Percentiles rank a stretch among this genome's conserved stretches.
These are phyloP conservation scores for Fusarium chuoi DNA, from an alignment of 2,329 filamentous ascomycete species.

Conservation along the genomic window DNA sequence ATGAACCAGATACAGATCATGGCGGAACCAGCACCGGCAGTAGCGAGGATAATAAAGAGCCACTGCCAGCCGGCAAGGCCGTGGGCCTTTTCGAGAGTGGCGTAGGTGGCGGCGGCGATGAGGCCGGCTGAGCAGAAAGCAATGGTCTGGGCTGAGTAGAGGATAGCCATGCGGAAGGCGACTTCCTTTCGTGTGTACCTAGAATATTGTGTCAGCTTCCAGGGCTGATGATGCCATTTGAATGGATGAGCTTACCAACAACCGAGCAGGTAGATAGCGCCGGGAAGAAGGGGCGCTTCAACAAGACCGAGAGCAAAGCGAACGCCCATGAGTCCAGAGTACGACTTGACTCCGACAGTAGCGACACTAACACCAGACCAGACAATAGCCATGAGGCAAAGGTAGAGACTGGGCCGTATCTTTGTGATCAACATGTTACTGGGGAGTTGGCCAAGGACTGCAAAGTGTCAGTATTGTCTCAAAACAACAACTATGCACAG, in stretches of 20 bases:
- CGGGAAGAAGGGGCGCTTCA: constrained; percentile 7
- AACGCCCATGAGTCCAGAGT: constrained; percentile 15
- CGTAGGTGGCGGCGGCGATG: neutral
- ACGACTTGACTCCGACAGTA: constrained; percentile 3
- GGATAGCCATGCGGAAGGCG: constrained; percentile 5
- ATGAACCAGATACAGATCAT: constrained; percentile 22
- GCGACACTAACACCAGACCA: constrained; percentile 15
- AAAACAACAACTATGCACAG: rapidly evolving
- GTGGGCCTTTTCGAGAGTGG: neutral
- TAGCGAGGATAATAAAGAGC: constrained; percentile 12
- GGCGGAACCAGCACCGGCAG: constrained; percentile 6
- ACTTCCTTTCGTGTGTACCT: constrained; percentile 12
- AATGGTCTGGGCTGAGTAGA: constrained; percentile 6
- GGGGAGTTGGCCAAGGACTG: constrained; percentile 9
- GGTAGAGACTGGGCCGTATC: constrained; percentile 5
- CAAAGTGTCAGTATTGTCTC: rapidly evolving
- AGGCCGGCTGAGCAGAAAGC: constrained; percentile 15
- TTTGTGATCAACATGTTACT: constrained; percentile 23
- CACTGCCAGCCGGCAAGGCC: constrained; percentile 19
- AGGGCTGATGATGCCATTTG: neutral
- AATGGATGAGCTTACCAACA: neutral
- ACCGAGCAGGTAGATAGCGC: constrained; percentile 12
- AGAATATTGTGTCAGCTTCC: neutral
- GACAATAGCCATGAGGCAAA: constrained; percentile 12
- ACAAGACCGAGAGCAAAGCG: constrained; percentile 14